These are phyloP conservation scores for Aureobasidium sp. DNA, from an alignment of 2,329 filamentous ascomycete species.

Conservation along the genomic window DNA sequence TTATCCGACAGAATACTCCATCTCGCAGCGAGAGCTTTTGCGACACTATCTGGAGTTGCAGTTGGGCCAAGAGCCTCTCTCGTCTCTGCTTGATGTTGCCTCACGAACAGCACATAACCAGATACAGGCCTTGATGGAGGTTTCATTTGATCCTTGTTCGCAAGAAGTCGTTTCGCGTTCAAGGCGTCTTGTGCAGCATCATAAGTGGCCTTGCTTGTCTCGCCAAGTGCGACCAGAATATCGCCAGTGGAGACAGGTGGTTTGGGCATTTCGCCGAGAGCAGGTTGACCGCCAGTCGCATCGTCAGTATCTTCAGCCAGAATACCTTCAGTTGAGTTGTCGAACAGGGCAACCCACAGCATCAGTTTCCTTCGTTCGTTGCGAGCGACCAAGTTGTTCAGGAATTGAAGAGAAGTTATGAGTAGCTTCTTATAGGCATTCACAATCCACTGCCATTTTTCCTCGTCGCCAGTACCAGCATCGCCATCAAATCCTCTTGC, in stretches of 20 bases:
- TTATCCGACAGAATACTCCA: slow-evolving; percentile 10
- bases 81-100: slow-evolving; percentile 6
- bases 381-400: slow-evolving; percentile 58
- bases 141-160: slow-evolving; percentile 7
- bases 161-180: slow-evolving; percentile 9
- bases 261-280: slow-evolving; percentile 8
- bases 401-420: slow-evolving; percentile 57
- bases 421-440: slow-evolving; percentile 58
- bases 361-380: slow-evolving; percentile 58
- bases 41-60: slow-evolving; percentile 10
- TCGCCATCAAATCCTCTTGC: slow-evolving; percentile 58
- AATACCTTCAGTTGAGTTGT: slow-evolving; percentile 22
- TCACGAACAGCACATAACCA: slow-evolving; percentile 23
- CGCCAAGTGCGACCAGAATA: slow-evolving; percentile 13
- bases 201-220: slow-evolving; percentile 6
- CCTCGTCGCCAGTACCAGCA: slow-evolving; percentile 52
- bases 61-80: slow-evolving; percentile 12
- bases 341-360: slow-evolving; percentile 57
- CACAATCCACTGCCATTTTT: slow-evolving; percentile 57
- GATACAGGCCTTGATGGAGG: slow-evolving; percentile 11
- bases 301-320: slow-evolving; percentile 10
- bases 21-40: slow-evolving; percentile 6
- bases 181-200: slow-evolving; percentile 12
- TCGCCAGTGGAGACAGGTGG: slow-evolving; percentile 13
- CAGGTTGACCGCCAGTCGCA: neutral